A percentile compares a stretch with the other conserved stretches of the same genome.
Evolutionary conservation across 2,329 filamentous ascomycete species (phyloP).

Genomic region (Ascochyta rabiei): DNA sequence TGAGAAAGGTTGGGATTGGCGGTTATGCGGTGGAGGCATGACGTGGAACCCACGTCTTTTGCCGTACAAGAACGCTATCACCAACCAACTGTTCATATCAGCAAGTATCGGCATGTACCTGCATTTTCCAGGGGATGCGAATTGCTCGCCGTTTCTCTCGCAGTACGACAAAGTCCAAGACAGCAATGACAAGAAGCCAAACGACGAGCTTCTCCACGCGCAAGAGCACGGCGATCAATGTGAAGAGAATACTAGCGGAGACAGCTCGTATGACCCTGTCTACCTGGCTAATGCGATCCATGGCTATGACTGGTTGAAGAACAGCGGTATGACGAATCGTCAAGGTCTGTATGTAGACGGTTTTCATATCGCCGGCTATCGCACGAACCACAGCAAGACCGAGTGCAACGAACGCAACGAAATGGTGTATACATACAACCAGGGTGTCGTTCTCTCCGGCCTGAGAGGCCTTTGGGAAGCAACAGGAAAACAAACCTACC

Average conservation of each 20-base stretch:
- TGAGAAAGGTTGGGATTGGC: conserved; percentile 78
- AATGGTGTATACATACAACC: conserved; percentile 96
- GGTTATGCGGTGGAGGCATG: conserved; percentile 86
- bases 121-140: conserved; percentile 80
- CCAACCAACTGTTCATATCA: conserved; percentile 86
- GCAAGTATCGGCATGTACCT: conserved; percentile 90
- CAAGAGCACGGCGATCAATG: conserved; percentile 18
- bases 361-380: conserved; percentile 77
- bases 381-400: conserved; percentile 64
- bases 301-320: conserved; percentile 80
- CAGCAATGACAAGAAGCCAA: conserved; percentile 1
- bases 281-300: conserved; percentile 76
- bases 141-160: conserved; percentile 69
- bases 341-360: conserved; percentile 83
- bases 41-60: conserved; percentile 77
- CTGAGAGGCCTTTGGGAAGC: conserved; percentile 79
- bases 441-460: conserved; percentile 85
- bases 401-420: conserved; percentile 81
- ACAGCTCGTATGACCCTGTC: conserved; percentile 58
- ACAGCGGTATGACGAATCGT: conserved; percentile 79
- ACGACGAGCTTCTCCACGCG: conserved; percentile 1
- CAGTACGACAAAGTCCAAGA: conserved; percentile 24
- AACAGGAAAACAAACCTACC: conserved; percentile 73
- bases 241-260: conserved; percentile 1
- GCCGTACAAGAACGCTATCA: conserved; percentile 96